Evolutionary conservation across 352 stramenopile genomes (phyloP), one percentile per base, ranked within the genome.

Genomic region (Blastocystis sp.): DNA sequence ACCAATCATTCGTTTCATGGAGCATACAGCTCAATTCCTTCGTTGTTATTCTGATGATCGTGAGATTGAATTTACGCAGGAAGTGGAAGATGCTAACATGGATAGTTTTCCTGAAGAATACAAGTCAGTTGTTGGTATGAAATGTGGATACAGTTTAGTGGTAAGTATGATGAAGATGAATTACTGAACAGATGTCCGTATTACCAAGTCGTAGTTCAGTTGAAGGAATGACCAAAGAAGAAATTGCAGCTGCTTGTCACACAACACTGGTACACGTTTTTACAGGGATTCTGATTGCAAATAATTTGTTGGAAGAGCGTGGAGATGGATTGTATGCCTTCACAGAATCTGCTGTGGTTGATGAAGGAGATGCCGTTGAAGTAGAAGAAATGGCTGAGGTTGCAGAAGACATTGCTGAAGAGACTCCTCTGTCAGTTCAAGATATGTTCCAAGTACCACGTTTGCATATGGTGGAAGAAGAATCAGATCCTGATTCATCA

Each of bases 21-120:
- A 61, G 6, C 19, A 35, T 37, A 43, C 39, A 21, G 71, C 71
- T 61, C 71, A 52, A 19, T 83, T 65, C 49, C 52, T 83, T 35
- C 32, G 46, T 19, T 37, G 24, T 19, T 65, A 32, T 27, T 29
- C 11, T 16, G 11, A 65, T 19, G 27, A 27, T 27, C 7, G 16
- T 1, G 27, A n/a, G 14, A 19, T 83, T 19, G 49, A 65, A 32
- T 66, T 61, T n/a, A n/a, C 46, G 0, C 27, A 35, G 12, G 35
- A 32, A 35, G 29, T 83, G 46, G 51, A 67, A 3, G 49, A 83
- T 9, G 69, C 69, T 11, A 29, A 37, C 6, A 9, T 65, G 1
- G 24, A 9, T 29, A 11, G 24, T 29, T 46, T 65, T 42, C 27
- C 39, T 43, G 51, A 51, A n/a, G 71, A 83, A 32, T 83, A 83